A percentile compares a stretch with the other conserved stretches of the same genome.
Evolutionary conservation across 2,329 filamentous ascomycete genomes (phyloP).

Genomic region (Calonectria naviculata): DNA sequence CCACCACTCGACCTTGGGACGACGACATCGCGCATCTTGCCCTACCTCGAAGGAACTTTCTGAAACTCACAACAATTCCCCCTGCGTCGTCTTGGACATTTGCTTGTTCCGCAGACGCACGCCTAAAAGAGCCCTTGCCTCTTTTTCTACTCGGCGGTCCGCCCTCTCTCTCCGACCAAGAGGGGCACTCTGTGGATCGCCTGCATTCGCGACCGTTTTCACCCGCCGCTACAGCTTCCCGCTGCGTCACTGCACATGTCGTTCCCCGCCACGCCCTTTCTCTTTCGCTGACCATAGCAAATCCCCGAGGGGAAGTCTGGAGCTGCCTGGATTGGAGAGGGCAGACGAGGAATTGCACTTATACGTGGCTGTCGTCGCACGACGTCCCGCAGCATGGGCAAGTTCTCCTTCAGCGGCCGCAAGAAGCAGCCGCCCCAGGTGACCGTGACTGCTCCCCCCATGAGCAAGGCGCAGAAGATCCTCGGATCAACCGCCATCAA

Average conservation of each 20-base stretch:
- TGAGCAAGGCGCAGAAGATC: conserved; percentile 43
- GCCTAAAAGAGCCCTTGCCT: background rate
- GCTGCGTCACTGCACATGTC: conserved; percentile 34
- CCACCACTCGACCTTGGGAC: background rate
- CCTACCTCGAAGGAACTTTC: background rate
- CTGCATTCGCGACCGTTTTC: conserved; percentile 1
- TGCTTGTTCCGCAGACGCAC: background rate
- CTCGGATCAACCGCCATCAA: conserved; percentile 39
- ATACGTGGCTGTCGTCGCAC: background rate
- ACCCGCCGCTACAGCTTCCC: background rate
- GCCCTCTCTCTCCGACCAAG: background rate
- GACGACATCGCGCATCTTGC: background rate
- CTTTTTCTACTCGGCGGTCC: conserved; percentile 1
- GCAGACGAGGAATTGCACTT: background rate
- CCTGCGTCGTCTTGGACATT: background rate
- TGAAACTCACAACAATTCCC: background rate
- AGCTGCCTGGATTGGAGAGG: conserved; percentile 18
- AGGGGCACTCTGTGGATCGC: conserved; percentile 15
- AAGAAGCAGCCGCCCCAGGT: conserved; percentile 43
- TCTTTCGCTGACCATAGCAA: conserved; percentile 34
- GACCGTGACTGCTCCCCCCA: conserved; percentile 39
- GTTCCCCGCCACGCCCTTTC: conserved; percentile 26
- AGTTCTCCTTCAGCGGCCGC: conserved; percentile 42
- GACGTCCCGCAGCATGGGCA: conserved; percentile 36
- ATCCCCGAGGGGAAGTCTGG: conserved; percentile 29